Base-by-base conservation (phyloP, 2,329 filamentous ascomycete genomes). In the Colletotrichum zoysiae region DNA sequence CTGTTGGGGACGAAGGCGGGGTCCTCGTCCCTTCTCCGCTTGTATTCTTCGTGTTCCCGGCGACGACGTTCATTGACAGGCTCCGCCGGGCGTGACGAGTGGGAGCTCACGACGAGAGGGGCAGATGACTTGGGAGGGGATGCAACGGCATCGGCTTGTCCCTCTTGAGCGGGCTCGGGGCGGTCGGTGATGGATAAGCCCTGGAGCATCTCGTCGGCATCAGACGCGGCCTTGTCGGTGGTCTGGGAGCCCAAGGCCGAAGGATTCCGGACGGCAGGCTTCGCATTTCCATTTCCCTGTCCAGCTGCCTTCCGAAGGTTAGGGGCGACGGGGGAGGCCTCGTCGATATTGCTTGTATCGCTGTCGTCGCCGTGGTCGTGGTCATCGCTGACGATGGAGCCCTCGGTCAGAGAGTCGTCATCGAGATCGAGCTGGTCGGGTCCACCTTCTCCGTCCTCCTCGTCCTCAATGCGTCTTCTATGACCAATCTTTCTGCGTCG, bases 1-100 rank as follows among this genome's bases (percentile, higher is more conserved):
- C 95, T 88, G 78, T 97, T 98, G 65, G 96, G 95, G 67, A 98
- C 95, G 82, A 97, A 97, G 14, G 95, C 91, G 46, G 95, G 95
- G 80, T 97, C 94, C 76, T 94, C 91, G 79, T 97, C 94, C 76
- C 94, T 89, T 81, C 93, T 93, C 83, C 92, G 94, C 83, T 92
- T 91, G 84, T 97, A 97, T 78, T 97, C 94, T 75, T 97, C 95
- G 78, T 97, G 94, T 78, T 98, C 95, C 76, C 93, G 91, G 75
- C 93, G 90, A 81, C 93, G 91, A 75, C 90, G 88, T 74, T 96
- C 93, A 65, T 88, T 88, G 70, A 89, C 84, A 44, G 88, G 86
- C 77, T 91, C 90, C 74, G 87, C 84, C 61, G 83, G 79, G 62
- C 82, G 82, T n/a, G 82, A 83, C 38, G 86, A 84, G 61, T 83